phyloP scores from a whole-genome alignment of 2,329 filamentous ascomycete genomes.

The Whalleya microplaca region DNA sequence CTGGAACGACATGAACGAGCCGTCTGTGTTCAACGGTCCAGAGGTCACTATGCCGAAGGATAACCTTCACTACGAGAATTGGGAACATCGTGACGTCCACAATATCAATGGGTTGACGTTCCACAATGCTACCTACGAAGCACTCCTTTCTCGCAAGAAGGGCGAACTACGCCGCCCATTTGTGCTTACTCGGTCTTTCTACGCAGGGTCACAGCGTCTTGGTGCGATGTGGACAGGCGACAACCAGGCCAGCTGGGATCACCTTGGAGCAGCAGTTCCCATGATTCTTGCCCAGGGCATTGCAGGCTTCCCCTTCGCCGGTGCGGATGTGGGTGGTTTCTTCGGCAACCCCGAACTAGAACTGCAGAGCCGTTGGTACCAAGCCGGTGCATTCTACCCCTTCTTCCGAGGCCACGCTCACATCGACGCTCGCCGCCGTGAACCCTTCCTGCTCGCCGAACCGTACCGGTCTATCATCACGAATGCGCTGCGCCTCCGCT shows the following conservation, averaged over 20 bases:
- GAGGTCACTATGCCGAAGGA: conserved; percentile 99
- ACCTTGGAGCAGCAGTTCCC: conserved; percentile 85
- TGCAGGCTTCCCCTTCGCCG: conserved; percentile 89
- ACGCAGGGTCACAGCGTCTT: conserved; percentile 83
- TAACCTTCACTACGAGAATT: conserved; percentile 86
- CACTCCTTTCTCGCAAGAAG: conserved; percentile 80
- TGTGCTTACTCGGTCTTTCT: conserved; percentile 90
- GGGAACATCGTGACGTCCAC: conserved; percentile 97
- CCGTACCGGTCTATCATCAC: conserved; percentile 87
- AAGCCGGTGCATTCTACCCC: conserved; percentile 94
- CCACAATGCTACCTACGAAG: conserved; percentile 90
- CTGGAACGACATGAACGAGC: conserved; percentile 99
- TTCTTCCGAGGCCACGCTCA: conserved; percentile 98
- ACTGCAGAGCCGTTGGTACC: conserved; percentile 92
- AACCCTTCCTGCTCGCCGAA: conserved; percentile 86
- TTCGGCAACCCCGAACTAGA: conserved; percentile 97
- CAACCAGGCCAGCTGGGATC: conserved; percentile 91
- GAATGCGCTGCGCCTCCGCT: conserved; percentile 83
- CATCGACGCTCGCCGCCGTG: conserved; percentile 91
- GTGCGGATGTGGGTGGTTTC: conserved; percentile 96
- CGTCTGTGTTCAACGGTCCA: conserved; percentile 96
- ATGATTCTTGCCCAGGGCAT: conserved; percentile 95
- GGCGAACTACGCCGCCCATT: conserved; percentile 87
- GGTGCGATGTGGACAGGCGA: conserved; percentile 99
- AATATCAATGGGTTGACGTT: conserved; percentile 96